These are phyloP conservation scores for Solanum sejunctum DNA, from an alignment of 257 asterid genomes.

Conservation along the genomic window DNA sequence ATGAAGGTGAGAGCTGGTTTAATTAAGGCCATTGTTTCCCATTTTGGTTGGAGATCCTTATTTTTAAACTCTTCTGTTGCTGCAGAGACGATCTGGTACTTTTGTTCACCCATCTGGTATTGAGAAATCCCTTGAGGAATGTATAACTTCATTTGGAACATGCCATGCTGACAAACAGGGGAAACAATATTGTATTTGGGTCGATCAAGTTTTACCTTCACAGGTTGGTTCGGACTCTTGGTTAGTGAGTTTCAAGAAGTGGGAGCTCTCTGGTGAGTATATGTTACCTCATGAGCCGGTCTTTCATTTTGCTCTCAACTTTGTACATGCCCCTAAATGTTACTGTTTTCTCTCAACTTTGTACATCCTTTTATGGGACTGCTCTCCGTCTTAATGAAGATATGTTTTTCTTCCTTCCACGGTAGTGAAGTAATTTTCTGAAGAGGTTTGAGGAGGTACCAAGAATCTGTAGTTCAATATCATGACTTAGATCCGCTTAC, in stretches of 20 bases:
- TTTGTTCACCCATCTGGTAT: slow-evolving; percentile 71
- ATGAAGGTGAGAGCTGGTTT: not conserved
- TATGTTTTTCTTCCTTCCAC: not conserved
- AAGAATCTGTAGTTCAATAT: not conserved
- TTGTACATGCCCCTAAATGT: not conserved
- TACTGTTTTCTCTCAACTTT: not conserved
- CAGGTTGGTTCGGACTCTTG: slow-evolving; percentile 66
- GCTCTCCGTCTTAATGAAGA: not conserved
- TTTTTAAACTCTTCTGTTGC: not conserved
- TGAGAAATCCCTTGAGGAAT: slow-evolving; percentile 50
- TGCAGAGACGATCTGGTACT: slow-evolving; percentile 58
- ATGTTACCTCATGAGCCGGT: not conserved
- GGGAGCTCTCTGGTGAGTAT: slow-evolving; percentile 73
- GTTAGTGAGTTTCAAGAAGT: slow-evolving; percentile 82
- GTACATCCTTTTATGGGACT: not conserved
- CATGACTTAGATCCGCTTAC: not conserved
- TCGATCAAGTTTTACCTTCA: slow-evolving; percentile 69
- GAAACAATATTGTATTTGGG: slow-evolving; percentile 64
- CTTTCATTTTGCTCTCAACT: not conserved
- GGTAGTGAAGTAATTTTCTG: not conserved
- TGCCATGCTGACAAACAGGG: slow-evolving; percentile 68
- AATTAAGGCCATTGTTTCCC: not conserved
- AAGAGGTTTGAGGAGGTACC: not conserved
- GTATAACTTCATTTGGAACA: slow-evolving; percentile 28
- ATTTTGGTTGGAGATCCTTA: not conserved